Conservation (phyloP, 441 rosid species). For the Eruca vesicaria region DNA sequence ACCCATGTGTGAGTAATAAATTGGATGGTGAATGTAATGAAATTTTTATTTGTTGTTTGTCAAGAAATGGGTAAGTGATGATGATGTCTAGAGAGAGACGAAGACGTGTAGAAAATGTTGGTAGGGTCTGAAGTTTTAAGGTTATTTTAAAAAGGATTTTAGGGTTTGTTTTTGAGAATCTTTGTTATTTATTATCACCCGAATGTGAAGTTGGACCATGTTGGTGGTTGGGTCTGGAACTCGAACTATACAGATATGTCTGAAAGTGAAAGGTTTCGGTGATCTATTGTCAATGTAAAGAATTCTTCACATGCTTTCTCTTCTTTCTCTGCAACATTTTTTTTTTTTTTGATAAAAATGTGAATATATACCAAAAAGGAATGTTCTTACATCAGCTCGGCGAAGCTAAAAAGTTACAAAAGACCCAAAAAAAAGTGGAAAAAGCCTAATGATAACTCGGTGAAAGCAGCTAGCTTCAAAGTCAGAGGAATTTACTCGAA, state of each 20-base stretch:
- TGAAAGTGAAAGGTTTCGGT: conserved; percentile 19
- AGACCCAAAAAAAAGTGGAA: no score
- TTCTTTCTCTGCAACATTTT: conserved; percentile 5
- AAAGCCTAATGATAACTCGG: no score
- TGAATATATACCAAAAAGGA: no score
- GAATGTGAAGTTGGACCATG: conserved; percentile 56
- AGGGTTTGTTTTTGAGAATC: neutral
- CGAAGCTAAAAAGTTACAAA: no score
- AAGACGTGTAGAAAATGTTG: conserved; percentile 38
- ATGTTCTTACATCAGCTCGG: no score
- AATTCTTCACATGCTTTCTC: conserved; percentile 24
- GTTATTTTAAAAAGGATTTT: neutral
- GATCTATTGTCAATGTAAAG: conserved; percentile 8
- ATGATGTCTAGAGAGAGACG: conserved; percentile 29
- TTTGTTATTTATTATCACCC: conserved; percentile 6
- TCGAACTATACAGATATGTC: conserved; percentile 1
- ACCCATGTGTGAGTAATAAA: conserved; percentile 49
- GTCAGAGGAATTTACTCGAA: no score
- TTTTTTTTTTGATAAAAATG: no score
- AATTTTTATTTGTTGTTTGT: conserved; percentile 45
- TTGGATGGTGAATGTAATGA: conserved; percentile 26
- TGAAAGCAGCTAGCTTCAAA: no score
- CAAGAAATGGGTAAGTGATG: conserved; percentile 40
- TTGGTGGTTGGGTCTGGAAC: conserved; percentile 20
- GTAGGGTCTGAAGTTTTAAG: neutral